A percentile compares a stretch with the other conserved stretches of the same genome.
phyloP scores from a whole-genome alignment of 441 rosid genomes.

The Arabidopsis hybrid region DNA sequence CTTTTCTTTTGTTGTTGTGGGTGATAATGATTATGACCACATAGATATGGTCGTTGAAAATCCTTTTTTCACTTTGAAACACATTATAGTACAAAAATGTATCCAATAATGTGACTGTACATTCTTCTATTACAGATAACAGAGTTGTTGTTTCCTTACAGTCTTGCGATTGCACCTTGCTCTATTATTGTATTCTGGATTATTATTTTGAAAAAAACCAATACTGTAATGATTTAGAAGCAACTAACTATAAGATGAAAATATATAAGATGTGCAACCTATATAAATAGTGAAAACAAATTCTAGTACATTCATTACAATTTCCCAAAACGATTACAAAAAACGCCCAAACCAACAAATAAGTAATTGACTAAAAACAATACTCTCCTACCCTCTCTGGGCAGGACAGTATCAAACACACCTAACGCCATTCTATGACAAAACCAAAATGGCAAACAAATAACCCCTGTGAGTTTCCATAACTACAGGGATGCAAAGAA shows the following conservation, averaged over 20 bases:
- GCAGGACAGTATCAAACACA: constrained; percentile 42
- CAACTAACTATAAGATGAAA: background rate
- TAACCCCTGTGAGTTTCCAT: constrained; percentile 46
- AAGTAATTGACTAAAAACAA: constrained; percentile 28
- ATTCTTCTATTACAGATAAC: background rate
- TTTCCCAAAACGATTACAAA: constrained; percentile 25
- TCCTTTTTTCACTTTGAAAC: background rate
- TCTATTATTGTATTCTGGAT: background rate
- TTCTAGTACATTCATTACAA: constrained; percentile 41
- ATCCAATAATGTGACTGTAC: background rate
- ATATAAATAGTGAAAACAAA: constrained; percentile 34
- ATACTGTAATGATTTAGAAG: too few relatives aligned
- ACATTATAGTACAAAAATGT: background rate
- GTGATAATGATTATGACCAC: background rate
- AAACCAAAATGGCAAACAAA: constrained; percentile 32
- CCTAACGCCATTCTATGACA: constrained; percentile 40
- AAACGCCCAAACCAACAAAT: constrained; percentile 31
- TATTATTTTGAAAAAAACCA: too few relatives aligned
- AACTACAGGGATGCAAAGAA: constrained; percentile 50
- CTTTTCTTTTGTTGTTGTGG: background rate
- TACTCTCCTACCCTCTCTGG: constrained; percentile 43
- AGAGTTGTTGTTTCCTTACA: background rate
- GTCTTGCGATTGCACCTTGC: background rate
- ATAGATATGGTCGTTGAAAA: background rate
- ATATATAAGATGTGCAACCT: constrained; percentile 11